These are phyloP conservation scores for Ceratocystis albifundus DNA, from an alignment of 2,329 filamentous ascomycete genomes.

Conservation along the genomic window DNA sequence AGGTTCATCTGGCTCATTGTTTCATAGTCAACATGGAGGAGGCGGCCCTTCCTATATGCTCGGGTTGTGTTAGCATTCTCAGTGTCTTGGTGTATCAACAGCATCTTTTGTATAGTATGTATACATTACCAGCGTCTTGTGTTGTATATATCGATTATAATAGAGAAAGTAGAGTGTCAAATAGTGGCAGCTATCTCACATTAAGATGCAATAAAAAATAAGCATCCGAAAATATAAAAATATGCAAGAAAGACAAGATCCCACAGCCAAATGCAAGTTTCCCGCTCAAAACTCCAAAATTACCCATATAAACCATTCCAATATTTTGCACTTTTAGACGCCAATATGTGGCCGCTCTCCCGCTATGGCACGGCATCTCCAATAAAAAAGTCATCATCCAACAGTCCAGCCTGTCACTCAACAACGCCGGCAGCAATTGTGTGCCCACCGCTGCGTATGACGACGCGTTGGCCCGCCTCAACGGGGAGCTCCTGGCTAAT, in stretches of 20 bases:
- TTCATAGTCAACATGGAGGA: not conserved
- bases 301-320: not conserved
- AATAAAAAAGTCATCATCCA: not conserved
- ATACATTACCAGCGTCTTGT: too few species aligned
- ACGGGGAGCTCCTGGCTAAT: slow-evolving; percentile 64
- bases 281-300: slow-evolving; percentile 2
- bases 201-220: too few species aligned
- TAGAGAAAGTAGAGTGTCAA: too few species aligned
- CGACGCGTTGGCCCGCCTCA: slow-evolving; percentile 67
- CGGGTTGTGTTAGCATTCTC: not conserved
- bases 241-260: not conserved
- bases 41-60: not conserved
- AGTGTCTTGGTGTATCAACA: too few species aligned
- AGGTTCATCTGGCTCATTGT: not conserved
- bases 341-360: not conserved
- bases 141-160: too few species aligned
- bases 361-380: not conserved
- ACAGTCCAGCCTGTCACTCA: slow-evolving; percentile 41
- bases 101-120: too few species aligned
- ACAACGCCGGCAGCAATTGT: slow-evolving; percentile 82
- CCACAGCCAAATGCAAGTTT: not conserved
- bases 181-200: too few species aligned
- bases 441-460: slow-evolving; percentile 66
- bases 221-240: not conserved
- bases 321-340: not conserved